These are phyloP conservation scores for Pleurotus cornucopiae DNA, from an alignment of 768 basidiomycete species.

Conservation along the genomic window DNA sequence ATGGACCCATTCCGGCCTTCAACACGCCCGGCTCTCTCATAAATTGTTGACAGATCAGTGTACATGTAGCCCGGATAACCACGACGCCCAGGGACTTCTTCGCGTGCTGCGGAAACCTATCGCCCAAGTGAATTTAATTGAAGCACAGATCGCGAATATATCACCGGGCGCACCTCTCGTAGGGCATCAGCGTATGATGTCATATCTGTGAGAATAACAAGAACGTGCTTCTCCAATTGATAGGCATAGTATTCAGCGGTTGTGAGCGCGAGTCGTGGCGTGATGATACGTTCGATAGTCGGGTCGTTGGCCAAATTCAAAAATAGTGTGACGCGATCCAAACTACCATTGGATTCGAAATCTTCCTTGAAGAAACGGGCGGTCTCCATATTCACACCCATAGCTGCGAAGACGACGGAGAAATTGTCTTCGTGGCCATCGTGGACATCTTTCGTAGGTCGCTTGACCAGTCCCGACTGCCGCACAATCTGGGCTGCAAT, in stretches of 20 bases:
- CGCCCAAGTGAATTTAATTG: slow-evolving; percentile 10
- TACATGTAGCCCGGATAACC: slow-evolving; percentile 99
- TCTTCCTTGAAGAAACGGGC: slow-evolving; percentile 99
- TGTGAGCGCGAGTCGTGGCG: slow-evolving; percentile 94
- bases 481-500: slow-evolving; percentile 99
- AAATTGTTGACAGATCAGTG: slow-evolving; percentile 98
- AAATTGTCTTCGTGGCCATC: slow-evolving; percentile 99
- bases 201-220: slow-evolving; percentile 99
- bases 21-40: slow-evolving; percentile 98
- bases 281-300: slow-evolving; percentile 99
- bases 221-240: slow-evolving; percentile 98
- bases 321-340: slow-evolving; percentile 97
- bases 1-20: slow-evolving; percentile 97
- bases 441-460: slow-evolving; percentile 95
- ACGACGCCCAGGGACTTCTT: slow-evolving; percentile 98
- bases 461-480: slow-evolving; percentile 95
- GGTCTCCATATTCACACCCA: slow-evolving; percentile 99
- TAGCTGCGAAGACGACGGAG: slow-evolving; percentile 98
- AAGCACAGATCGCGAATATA: slow-evolving; percentile 14
- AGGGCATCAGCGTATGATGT: slow-evolving; percentile 95
- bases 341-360: slow-evolving; percentile 97
- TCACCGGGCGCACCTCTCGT: slow-evolving; percentile 65
- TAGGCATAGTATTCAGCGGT: slow-evolving; percentile 99
- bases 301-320: slow-evolving; percentile 98
- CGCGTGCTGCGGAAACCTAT: slow-evolving; percentile 95